These are phyloP conservation scores for Teunomyces tritomae DNA, from an alignment of 805 yeast genomes.

Conservation along the genomic window DNA sequence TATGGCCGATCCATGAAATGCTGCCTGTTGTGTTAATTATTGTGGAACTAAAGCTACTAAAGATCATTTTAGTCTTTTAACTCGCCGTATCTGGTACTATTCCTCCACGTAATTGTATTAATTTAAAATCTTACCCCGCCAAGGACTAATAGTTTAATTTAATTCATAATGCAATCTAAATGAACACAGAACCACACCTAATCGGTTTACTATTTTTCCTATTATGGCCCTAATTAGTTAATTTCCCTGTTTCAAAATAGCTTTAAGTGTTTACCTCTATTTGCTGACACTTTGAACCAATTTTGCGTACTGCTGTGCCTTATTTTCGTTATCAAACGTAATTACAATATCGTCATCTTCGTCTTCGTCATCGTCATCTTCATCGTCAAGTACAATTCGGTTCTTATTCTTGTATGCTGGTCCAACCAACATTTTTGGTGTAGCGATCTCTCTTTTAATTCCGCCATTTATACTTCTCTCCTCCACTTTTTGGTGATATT, in stretches of 20 bases:
- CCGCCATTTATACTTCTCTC: conserved; percentile 9
- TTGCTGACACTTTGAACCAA: not conserved
- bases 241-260: no score
- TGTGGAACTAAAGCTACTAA: no score
- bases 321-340: conserved; percentile 24
- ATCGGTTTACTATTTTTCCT: no score
- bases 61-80: no score
- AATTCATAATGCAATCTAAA: not conserved
- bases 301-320: conserved; percentile 8
- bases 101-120: not conserved
- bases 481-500: conserved; percentile 13
- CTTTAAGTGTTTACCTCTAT: not conserved
- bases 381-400: conserved; percentile 8
- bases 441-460: not conserved
- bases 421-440: not conserved
- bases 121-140: not conserved
- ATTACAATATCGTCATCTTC: conserved; percentile 30
- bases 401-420: conserved; percentile 1
- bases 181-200: no score
- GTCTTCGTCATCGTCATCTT: conserved; percentile 7
- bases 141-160: not conserved
- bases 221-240: no score
- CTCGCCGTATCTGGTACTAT: not conserved
- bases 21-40: not conserved
- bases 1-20: not conserved